Evolutionary conservation across 768 basidiomycete genomes (phyloP).

Genomic region (Russula foetens): DNA sequence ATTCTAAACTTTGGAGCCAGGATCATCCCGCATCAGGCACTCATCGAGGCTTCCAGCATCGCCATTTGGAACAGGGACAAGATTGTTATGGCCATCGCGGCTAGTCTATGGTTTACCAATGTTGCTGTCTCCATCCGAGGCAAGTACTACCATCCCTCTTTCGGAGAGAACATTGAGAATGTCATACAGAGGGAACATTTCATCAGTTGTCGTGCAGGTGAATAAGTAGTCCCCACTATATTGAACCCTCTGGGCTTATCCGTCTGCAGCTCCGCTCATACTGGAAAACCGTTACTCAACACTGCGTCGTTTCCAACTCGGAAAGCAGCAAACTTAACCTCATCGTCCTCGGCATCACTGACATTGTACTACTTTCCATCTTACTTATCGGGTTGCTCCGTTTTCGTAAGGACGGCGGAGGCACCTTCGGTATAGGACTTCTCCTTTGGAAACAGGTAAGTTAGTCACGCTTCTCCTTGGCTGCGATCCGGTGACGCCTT

Average conservation of each 20-base stretch:
- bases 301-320: neutral
- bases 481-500: neutral
- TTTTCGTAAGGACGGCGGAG: neutral
- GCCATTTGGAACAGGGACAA: conserved; percentile 1
- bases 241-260: neutral
- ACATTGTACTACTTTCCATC: neutral
- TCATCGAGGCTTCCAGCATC: neutral
- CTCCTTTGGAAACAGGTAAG: conserved; percentile 4
- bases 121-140: neutral
- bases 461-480: neutral
- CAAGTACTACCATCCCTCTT: neutral
- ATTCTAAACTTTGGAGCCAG: too few species aligned
- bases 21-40: too few species aligned
- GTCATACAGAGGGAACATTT: too few species aligned
- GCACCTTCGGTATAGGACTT: neutral
- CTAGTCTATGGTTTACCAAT: neutral
- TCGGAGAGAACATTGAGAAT: too few species aligned
- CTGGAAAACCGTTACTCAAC: neutral
- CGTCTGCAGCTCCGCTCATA: neutral
- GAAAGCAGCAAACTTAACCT: neutral
- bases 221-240: neutral
- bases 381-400: conserved; percentile 3
- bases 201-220: neutral
- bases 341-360: neutral
- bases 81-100: neutral